Conservation (phyloP, 164 flowering plant species). For the Nymphaea colorata region DNA sequence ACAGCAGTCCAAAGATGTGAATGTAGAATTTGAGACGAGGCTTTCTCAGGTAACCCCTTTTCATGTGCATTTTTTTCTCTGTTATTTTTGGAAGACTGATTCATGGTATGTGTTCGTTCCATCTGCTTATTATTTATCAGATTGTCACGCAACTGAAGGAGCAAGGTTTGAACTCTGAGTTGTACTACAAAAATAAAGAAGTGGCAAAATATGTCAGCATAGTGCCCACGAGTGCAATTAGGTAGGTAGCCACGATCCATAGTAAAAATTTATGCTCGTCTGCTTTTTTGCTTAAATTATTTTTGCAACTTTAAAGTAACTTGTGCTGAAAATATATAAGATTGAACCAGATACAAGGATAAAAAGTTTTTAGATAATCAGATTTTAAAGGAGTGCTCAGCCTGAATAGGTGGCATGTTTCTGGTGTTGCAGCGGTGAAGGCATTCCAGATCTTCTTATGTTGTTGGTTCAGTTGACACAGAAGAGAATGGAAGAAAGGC, state of each 20-base stretch:
- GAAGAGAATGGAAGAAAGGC: slow-evolving; percentile 89
- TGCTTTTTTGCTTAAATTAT: too few species aligned
- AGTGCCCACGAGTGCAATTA: slow-evolving; percentile 95
- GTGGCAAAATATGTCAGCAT: slow-evolving; percentile 87
- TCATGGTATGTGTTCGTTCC: neutral
- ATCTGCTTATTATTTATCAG: slow-evolving; percentile 20
- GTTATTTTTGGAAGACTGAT: neutral
- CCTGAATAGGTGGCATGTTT: too few species aligned
- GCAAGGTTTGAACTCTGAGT: slow-evolving; percentile 85
- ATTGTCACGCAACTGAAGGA: slow-evolving; percentile 71
- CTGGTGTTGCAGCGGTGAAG: slow-evolving; percentile 71
- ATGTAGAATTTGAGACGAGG: slow-evolving; percentile 71
- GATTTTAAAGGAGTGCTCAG: too few species aligned
- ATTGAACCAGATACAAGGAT: too few species aligned
- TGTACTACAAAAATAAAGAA: slow-evolving; percentile 87
- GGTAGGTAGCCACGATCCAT: slow-evolving; percentile 18
- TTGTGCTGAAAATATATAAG: too few species aligned
- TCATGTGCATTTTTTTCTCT: neutral
- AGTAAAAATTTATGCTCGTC: too few species aligned
- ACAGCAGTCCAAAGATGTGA: slow-evolving; percentile 76
- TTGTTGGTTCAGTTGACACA: slow-evolving; percentile 83
- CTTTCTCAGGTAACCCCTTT: slow-evolving; percentile 36
- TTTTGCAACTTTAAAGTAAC: too few species aligned
- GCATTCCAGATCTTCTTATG: slow-evolving; percentile 81
- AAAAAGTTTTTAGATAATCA: too few species aligned